Evolutionary conservation across 352 stramenopile genomes (phyloP).

Genomic region (Globisporangium mamillatum): DNA sequence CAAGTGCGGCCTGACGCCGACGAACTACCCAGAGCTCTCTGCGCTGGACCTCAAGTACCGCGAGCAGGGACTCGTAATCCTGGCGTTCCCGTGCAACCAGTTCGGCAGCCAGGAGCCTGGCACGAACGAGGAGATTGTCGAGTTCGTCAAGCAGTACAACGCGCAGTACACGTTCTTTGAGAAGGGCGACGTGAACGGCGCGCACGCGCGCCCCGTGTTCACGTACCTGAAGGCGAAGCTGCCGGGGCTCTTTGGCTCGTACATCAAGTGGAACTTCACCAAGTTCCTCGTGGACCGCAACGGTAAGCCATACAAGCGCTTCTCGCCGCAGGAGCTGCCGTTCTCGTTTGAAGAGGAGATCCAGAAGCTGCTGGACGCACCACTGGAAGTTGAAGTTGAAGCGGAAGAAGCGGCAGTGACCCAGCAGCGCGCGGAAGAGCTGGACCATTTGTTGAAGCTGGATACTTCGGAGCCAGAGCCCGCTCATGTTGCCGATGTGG

Average conservation of each 20-base stretch:
- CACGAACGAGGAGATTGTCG: slow-evolving; percentile 38
- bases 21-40: slow-evolving; percentile 27
- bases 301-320: background rate
- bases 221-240: slow-evolving; percentile 26
- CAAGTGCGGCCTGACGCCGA: slow-evolving; percentile 48
- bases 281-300: slow-evolving; percentile 2
- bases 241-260: slow-evolving; percentile 8
- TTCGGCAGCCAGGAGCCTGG: slow-evolving; percentile 54
- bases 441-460: background rate
- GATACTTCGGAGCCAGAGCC: background rate
- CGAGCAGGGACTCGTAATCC: slow-evolving; percentile 30
- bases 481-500: background rate
- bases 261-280: slow-evolving; percentile 4
- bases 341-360: background rate
- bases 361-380: slow-evolving; percentile 46
- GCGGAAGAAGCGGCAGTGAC: background rate
- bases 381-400: background rate
- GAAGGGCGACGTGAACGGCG: slow-evolving; percentile 57
- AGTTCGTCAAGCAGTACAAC: slow-evolving; percentile 46
- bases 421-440: slow-evolving; percentile 2
- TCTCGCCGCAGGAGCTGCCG: background rate
- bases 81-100: slow-evolving; percentile 52
- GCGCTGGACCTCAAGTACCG: slow-evolving; percentile 18
- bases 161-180: slow-evolving; percentile 49
- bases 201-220: slow-evolving; percentile 28